phyloP scores from a whole-genome alignment of 2,329 filamentous ascomycete species.

The Karstenula rhodostoma region DNA sequence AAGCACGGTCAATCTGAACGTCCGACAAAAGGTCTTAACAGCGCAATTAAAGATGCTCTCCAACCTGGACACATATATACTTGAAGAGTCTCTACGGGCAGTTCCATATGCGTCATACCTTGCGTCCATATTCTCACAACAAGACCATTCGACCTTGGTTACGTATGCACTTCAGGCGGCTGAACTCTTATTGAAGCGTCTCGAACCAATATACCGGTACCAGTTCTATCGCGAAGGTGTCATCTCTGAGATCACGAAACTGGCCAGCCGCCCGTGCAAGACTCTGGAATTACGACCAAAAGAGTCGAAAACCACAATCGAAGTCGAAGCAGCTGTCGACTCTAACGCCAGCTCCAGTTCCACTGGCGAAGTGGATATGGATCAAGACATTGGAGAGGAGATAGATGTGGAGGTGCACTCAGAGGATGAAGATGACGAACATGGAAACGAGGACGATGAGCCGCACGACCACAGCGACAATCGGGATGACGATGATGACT shows the following conservation, averaged over 20 bases:
- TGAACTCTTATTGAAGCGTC: conserved; percentile 82
- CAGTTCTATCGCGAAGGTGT: conserved; percentile 98
- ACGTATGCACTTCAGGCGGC: conserved; percentile 88
- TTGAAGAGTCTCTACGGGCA: conserved; percentile 83
- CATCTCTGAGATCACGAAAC: conserved; percentile 85
- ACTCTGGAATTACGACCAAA: conserved; percentile 38
- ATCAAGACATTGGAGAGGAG: conserved; percentile 60
- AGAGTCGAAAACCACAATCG: conserved; percentile 34
- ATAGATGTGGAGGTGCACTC: conserved; percentile 62
- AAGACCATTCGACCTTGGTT: conserved; percentile 88
- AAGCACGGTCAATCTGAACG: conserved; percentile 93
- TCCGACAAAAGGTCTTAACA: conserved; percentile 91
- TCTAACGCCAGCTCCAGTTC: conserved; percentile 34
- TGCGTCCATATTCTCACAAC: conserved; percentile 92
- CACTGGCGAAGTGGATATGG: conserved; percentile 44
- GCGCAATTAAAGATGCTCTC: conserved; percentile 99
- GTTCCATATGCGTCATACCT: conserved; percentile 96
- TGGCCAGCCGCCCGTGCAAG: conserved; percentile 65
- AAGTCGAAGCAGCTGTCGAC: conserved; percentile 33
- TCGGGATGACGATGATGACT: conserved; percentile 68
- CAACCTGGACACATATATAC: conserved; percentile 84
- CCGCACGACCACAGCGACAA: conserved; percentile 68
- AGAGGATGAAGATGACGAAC: conserved; percentile 59
- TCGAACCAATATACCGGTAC: conserved; percentile 90
- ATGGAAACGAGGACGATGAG: conserved; percentile 62